phyloP scores from a whole-genome alignment of 2,329 filamentous ascomycete genomes.

The Pezicula neosporulosa region DNA sequence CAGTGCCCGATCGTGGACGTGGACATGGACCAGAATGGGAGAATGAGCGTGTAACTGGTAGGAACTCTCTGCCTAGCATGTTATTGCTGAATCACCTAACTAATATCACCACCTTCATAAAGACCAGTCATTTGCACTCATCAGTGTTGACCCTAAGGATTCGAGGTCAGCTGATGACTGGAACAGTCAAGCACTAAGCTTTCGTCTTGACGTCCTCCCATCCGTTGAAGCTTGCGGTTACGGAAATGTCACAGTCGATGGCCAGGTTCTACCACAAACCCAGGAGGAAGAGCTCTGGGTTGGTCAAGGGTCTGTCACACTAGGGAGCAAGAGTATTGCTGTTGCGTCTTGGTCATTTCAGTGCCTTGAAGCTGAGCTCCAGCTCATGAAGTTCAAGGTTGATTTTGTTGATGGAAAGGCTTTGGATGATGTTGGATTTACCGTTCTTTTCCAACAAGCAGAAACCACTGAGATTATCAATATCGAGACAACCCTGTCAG shows the following conservation, averaged over 20 bases:
- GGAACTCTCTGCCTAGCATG: neutral
- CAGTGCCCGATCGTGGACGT: constrained; percentile 13
- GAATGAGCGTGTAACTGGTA: constrained; percentile 1
- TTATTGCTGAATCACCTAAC: neutral
- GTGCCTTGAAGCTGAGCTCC: constrained; percentile 41
- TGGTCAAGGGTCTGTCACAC: constrained; percentile 39
- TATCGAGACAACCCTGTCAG: constrained; percentile 37
- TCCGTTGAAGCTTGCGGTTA: constrained; percentile 42
- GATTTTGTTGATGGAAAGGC: constrained; percentile 38
- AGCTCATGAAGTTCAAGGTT: constrained; percentile 42
- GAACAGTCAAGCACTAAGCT: constrained; percentile 7
- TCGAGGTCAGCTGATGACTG: constrained; percentile 18
- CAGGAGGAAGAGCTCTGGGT: constrained; percentile 20
- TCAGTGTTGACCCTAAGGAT: constrained; percentile 13
- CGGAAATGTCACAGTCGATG: constrained; percentile 45
- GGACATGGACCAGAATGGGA: constrained; percentile 4
- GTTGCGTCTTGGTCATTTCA: constrained; percentile 44
- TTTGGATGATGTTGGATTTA: constrained; percentile 36
- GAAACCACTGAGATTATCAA: constrained; percentile 37
- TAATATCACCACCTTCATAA: constrained; percentile 2
- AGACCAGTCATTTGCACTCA: constrained; percentile 13
- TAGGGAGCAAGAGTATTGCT: constrained; percentile 35
- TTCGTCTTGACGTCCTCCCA: constrained; percentile 43
- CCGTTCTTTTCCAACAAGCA: constrained; percentile 43
- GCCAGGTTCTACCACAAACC: constrained; percentile 36